phyloP scores from a whole-genome alignment of 495 filamentous ascomycete genomes.

The Penicillium steckii region DNA sequence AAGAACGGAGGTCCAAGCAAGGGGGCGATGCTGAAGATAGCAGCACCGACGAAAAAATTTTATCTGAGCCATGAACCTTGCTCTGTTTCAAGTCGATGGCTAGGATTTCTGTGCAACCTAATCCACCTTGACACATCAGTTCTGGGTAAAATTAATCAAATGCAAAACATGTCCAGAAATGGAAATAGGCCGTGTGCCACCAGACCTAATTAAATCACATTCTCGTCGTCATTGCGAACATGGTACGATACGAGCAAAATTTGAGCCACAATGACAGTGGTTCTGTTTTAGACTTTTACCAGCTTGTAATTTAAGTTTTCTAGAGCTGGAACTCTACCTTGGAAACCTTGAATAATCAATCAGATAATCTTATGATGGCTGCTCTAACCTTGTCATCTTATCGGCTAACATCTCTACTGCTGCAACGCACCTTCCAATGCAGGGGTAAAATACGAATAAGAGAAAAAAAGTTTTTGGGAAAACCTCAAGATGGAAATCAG shows the following conservation, averaged over 20 bases:
- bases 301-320: not conserved
- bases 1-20: not conserved
- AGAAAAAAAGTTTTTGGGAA: not conserved
- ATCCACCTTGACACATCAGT: no score
- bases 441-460: not conserved
- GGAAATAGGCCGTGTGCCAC: not conserved
- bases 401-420: not conserved
- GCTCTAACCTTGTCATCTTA: not conserved
- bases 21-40: not conserved
- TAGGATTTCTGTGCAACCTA: not conserved
- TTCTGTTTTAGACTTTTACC: conserved; percentile 6
- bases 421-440: not conserved
- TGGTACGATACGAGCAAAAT: no score
- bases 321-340: not conserved
- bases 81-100: no score
- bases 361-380: conserved; percentile 16
- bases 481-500: no score
- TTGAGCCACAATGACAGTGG: no score
- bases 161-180: not conserved
- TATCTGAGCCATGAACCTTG: not conserved
- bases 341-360: conserved; percentile 3
- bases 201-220: not conserved
- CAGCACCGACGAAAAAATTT: not conserved
- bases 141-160: not conserved
- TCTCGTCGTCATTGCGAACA: not conserved